Conservation (phyloP, 257 asterid species). For the Solanum corneliomulleri region DNA sequence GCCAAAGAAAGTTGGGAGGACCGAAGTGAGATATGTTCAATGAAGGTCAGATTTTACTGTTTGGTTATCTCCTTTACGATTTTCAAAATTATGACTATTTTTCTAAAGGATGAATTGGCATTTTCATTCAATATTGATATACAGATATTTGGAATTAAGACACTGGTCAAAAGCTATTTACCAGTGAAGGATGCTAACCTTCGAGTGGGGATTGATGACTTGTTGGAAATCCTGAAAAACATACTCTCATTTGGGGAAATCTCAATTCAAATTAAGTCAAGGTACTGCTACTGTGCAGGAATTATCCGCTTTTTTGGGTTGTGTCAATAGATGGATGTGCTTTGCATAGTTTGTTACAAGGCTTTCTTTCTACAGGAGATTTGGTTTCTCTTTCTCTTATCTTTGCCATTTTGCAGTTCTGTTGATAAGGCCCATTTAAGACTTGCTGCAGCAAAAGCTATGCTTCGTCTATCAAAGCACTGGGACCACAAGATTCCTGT, state of each 20-base stretch:
- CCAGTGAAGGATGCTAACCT: constrained; percentile 96
- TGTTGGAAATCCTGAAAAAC: constrained; percentile 58
- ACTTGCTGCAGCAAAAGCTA: constrained; percentile 96
- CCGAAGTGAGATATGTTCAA: constrained; percentile 75
- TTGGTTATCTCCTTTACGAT: not conserved
- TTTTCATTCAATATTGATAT: not conserved
- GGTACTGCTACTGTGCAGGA: constrained; percentile 30
- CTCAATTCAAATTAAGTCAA: constrained; percentile 57
- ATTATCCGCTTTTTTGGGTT: not conserved
- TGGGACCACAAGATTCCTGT: constrained; percentile 95
- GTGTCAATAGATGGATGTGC: constrained; percentile 3
- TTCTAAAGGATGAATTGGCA: not conserved
- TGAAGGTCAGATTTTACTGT: constrained; percentile 42
- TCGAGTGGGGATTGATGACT: constrained; percentile 74
- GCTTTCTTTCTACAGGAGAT: not conserved
- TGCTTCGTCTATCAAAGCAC: constrained; percentile 84
- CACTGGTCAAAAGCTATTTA: constrained; percentile 91
- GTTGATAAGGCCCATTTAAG: constrained; percentile 86
- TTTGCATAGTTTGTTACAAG: not conserved
- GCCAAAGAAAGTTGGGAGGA: constrained; percentile 74
- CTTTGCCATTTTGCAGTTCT: constrained; percentile 37
- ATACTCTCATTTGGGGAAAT: constrained; percentile 70
- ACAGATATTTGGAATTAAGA: constrained; percentile 90
- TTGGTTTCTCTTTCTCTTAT: not conserved
- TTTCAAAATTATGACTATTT: not conserved